These are phyloP conservation scores for Solidago caesia DNA, from an alignment of 129 eudicot genomes.

Conservation along the genomic window DNA sequence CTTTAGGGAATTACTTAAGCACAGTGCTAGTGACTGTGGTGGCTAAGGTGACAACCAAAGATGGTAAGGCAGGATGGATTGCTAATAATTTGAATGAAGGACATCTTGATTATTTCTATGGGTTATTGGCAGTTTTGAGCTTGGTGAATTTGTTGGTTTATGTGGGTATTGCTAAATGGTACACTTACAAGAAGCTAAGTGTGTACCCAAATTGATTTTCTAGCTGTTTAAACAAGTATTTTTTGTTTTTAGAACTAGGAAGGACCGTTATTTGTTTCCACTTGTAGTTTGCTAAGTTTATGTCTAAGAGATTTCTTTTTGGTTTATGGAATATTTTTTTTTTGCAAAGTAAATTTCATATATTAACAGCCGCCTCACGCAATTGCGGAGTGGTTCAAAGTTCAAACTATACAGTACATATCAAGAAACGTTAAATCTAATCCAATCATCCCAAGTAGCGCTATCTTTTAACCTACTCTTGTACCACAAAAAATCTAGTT, in stretches of 20 bases:
- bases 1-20: slow-evolving; percentile 58
- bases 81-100: slow-evolving; percentile 65
- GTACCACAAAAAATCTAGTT: too few relatives aligned
- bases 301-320: neutral
- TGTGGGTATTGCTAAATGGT: slow-evolving; percentile 52
- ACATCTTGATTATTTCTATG: slow-evolving; percentile 69
- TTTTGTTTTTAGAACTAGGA: slow-evolving; percentile 5
- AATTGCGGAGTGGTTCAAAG: too few relatives aligned
- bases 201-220: slow-evolving; percentile 15
- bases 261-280: slow-evolving; percentile 11
- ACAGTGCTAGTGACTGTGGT: slow-evolving; percentile 49
- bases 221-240: neutral
- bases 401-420: too few relatives aligned
- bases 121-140: slow-evolving; percentile 43
- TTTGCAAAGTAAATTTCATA: too few relatives aligned
- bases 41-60: slow-evolving; percentile 39
- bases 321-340: too few relatives aligned
- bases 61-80: slow-evolving; percentile 65
- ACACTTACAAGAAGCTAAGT: slow-evolving; percentile 58
- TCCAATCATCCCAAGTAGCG: too few relatives aligned
- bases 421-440: too few relatives aligned
- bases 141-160: slow-evolving; percentile 59
- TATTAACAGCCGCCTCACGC: too few relatives aligned
- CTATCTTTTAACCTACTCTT: too few relatives aligned
- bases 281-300: neutral